Evolutionary conservation across 805 yeast species (phyloP).

Genomic region (Metschnikowia lochheadii): DNA sequence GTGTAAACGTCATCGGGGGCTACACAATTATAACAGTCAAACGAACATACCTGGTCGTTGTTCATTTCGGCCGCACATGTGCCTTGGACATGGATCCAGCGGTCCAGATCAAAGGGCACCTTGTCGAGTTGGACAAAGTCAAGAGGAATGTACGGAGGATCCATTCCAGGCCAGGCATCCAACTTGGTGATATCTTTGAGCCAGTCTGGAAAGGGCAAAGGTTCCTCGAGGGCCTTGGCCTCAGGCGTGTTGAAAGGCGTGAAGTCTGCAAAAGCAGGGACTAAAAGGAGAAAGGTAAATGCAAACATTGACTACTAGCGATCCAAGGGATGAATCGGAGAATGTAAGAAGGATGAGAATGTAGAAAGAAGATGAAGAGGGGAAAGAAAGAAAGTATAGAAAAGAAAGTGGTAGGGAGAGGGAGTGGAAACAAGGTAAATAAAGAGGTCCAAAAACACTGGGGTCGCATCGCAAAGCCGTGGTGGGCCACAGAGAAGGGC

Average conservation of each 20-base stretch:
- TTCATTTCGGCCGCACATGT: conserved; percentile 50
- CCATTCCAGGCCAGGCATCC: conserved; percentile 75
- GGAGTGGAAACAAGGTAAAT: neutral
- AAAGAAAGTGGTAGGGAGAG: neutral
- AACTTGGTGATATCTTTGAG: conserved; percentile 69
- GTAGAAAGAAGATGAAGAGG: neutral
- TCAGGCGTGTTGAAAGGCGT: conserved; percentile 9
- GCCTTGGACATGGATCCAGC: conserved; percentile 47
- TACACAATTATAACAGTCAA: conserved; percentile 80
- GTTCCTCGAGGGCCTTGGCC: conserved; percentile 11
- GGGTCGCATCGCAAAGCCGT: neutral
- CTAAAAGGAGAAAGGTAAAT: neutral
- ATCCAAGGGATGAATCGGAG: neutral
- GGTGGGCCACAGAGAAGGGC: neutral
- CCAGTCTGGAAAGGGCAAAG: conserved; percentile 74
- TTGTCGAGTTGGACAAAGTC: conserved; percentile 57
- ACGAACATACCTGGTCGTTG: conserved; percentile 56
- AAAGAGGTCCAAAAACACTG: neutral
- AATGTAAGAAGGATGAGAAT: neutral
- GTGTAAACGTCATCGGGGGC: conserved; percentile 71
- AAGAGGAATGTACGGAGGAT: conserved; percentile 85
- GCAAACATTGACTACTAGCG: conserved; percentile 3
- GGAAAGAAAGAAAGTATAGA: neutral
- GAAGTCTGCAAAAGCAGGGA: conserved; percentile 2
- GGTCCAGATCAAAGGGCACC: conserved; percentile 44